Evolutionary conservation across 1,284 basidiomycete genomes (phyloP).

Genomic region (Spongispora temasekensis): DNA sequence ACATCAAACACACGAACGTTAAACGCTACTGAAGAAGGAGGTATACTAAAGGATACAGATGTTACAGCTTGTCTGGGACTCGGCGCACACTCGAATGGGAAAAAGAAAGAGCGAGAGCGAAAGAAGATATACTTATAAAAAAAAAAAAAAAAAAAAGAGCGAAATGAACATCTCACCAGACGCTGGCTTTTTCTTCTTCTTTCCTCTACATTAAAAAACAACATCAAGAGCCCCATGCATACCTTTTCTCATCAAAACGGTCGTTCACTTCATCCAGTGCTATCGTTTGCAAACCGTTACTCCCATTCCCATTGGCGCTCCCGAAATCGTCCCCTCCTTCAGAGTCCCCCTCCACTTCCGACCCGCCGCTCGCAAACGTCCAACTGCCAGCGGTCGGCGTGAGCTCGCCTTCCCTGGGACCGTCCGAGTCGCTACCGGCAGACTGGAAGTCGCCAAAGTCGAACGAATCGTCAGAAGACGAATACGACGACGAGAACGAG

Average conservation of each 20-base stretch:
- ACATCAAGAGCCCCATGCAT: slow-evolving; percentile 23
- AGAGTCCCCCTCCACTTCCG: slow-evolving; percentile 36
- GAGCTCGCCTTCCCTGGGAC: slow-evolving; percentile 47
- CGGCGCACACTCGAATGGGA: too few relatives aligned
- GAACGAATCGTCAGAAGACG: slow-evolving; percentile 61
- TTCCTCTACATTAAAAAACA: too few relatives aligned
- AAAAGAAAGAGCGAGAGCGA: too few relatives aligned
- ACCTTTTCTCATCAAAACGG: slow-evolving; percentile 20
- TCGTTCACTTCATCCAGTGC: slow-evolving; percentile 28
- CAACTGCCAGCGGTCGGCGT: slow-evolving; percentile 70
- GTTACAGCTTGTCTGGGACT: not conserved
- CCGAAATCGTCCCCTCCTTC: slow-evolving; percentile 37
- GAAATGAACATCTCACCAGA: not conserved
- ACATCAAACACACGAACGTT: slow-evolving; percentile 1
- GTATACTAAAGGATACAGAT: slow-evolving; percentile 24
- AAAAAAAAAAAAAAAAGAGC: not conserved
- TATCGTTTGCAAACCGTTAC: slow-evolving; percentile 29
- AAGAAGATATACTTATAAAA: too few relatives aligned
- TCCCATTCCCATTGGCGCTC: slow-evolving; percentile 5
- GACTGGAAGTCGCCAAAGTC: slow-evolving; percentile 82
- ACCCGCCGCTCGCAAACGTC: slow-evolving; percentile 57
- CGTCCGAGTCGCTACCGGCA: slow-evolving; percentile 37
- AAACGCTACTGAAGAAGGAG: slow-evolving; percentile 1
- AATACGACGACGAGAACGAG: slow-evolving; percentile 52
- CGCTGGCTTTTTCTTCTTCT: not conserved